Evolutionary conservation across 441 rosid species (phyloP).

Genomic region (Pelargonium exstipulatum): DNA sequence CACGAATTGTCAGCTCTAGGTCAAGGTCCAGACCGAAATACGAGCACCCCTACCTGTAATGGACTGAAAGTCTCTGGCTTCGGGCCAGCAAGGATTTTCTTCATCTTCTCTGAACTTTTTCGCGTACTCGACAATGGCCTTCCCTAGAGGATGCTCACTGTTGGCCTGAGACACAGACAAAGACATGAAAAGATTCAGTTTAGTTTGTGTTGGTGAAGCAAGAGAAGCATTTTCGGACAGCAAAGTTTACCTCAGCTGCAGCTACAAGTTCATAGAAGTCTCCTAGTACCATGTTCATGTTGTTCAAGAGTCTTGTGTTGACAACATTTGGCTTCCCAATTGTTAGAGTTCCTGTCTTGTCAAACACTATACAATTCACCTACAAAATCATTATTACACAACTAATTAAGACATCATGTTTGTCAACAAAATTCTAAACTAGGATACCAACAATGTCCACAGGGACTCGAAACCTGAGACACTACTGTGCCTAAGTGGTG

Average conservation of each 20-base stretch:
- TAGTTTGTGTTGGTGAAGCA: no score
- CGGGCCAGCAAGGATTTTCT: neutral
- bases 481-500: no score
- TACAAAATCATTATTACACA: neutral
- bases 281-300: neutral
- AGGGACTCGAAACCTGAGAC: no score
- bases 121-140: neutral
- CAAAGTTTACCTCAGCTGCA: neutral
- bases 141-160: neutral
- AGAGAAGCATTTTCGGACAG: no score
- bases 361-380: neutral
- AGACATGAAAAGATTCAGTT: no score
- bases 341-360: neutral
- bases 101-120: neutral
- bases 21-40: no score
- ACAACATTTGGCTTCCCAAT: neutral
- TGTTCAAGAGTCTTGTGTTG: neutral
- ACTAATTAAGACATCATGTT: no score
- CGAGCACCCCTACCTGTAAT: neutral
- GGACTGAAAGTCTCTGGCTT: neutral
- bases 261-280: neutral
- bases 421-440: no score
- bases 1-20: no score
- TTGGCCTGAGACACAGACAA: neutral
- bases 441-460: no score